Evolutionary conservation across 2,329 filamentous ascomycete species (phyloP).

Genomic region (Fusarium buxicola): DNA sequence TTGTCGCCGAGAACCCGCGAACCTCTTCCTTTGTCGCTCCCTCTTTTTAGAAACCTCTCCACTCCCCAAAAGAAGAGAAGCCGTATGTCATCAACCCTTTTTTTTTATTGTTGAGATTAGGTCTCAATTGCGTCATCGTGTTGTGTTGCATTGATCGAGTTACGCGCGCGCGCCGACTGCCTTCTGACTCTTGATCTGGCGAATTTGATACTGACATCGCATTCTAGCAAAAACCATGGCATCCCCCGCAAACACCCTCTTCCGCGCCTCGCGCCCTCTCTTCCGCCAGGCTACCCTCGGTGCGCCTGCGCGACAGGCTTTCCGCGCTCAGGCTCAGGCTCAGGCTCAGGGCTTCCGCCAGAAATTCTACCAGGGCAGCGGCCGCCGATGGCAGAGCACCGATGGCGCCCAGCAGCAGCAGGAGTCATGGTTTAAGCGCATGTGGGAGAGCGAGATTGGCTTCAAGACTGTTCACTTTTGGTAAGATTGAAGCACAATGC

Average conservation of each 20-base stretch:
- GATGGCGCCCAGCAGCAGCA: constrained; percentile 61
- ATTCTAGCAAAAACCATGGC: constrained; percentile 52
- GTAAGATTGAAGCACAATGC: constrained; percentile 57
- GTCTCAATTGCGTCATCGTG: constrained; percentile 12
- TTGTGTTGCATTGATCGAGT: constrained; percentile 1
- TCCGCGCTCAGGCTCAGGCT: constrained; percentile 55
- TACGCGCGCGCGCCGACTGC: constrained; percentile 1
- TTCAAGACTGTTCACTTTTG: constrained; percentile 98
- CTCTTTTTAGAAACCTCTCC: constrained; percentile 11
- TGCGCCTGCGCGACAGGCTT: constrained; percentile 66
- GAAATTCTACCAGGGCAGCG: constrained; percentile 54
- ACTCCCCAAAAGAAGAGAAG: constrained; percentile 13
- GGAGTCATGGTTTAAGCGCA: constrained; percentile 73
- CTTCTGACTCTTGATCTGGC: constrained; percentile 3
- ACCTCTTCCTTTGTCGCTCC: constrained; percentile 20
- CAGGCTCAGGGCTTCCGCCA: constrained; percentile 55
- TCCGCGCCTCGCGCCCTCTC: constrained; percentile 66
- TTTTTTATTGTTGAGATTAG: background rate
- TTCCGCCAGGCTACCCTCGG: constrained; percentile 66
- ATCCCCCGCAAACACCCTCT: constrained; percentile 61
- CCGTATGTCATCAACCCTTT: constrained; percentile 21
- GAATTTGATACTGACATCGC: constrained; percentile 13
- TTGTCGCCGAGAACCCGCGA: constrained; percentile 17
- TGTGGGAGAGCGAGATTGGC: constrained; percentile 86
- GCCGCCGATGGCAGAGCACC: constrained; percentile 76